Conservation (phyloP, 768 basidiomycete genomes). For the Lentinula sp. region DNA sequence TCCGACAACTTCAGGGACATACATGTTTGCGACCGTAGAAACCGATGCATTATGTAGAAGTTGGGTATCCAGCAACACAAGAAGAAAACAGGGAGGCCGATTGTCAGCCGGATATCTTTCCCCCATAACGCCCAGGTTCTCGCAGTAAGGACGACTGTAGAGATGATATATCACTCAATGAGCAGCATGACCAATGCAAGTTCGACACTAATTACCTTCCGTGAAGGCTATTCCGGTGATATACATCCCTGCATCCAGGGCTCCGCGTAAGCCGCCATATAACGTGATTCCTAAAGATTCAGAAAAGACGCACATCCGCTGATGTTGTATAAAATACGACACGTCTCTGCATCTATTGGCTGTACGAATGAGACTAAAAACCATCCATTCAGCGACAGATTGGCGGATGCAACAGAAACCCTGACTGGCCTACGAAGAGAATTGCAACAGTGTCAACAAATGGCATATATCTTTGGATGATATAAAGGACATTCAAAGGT, state of each 20-base stretch:
- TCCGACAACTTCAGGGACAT: conserved; percentile 1
- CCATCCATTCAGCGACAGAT: background rate
- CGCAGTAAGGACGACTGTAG: conserved; percentile 11
- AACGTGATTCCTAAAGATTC: background rate
- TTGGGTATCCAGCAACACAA: conserved; percentile 3
- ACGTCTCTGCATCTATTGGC: background rate
- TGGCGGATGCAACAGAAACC: background rate
- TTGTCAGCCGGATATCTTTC: background rate
- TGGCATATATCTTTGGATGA: background rate
- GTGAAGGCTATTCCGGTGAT: conserved; percentile 8
- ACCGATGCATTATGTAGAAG: conserved; percentile 1
- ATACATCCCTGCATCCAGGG: conserved; percentile 5
- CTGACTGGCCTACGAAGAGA: background rate
- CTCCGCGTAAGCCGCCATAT: background rate
- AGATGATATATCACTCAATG: background rate
- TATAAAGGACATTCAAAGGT: background rate
- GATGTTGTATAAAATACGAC: background rate
- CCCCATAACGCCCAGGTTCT: conserved; percentile 12
- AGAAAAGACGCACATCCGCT: background rate
- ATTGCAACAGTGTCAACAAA: background rate
- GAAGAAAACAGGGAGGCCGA: conserved; percentile 7
- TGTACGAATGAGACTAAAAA: background rate
- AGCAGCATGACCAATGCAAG: background rate
- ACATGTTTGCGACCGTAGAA: conserved; percentile 7
- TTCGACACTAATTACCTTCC: conserved; percentile 4